Percentiles rank a stretch among this genome's conserved stretches.
phyloP scores from a whole-genome alignment of 257 asterid species.

The Capsicum baccatum region DNA sequence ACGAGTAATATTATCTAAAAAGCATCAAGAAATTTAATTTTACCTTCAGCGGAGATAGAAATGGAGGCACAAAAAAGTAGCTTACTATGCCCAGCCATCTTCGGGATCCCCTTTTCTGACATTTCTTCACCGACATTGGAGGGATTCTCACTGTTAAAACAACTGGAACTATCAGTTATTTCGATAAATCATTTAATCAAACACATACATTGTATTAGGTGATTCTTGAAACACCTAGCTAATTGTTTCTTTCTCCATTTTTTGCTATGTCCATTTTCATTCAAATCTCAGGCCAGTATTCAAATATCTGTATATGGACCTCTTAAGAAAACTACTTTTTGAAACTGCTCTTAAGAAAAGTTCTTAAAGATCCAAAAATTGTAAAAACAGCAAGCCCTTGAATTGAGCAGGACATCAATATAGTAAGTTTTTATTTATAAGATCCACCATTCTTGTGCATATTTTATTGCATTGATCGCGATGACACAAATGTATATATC shows the following conservation, averaged over 20 bases:
- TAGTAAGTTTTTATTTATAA: background rate
- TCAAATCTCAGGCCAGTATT: background rate
- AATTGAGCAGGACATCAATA: background rate
- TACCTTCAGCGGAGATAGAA: constrained; percentile 32
- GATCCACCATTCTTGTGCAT: constrained; percentile 5
- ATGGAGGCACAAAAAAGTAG: constrained; percentile 34
- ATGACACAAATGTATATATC: background rate
- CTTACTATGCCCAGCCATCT: constrained; percentile 23
- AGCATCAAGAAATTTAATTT: background rate
- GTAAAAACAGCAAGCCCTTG: background rate
- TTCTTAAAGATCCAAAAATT: background rate
- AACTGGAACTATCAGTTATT: background rate
- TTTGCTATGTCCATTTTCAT: background rate
- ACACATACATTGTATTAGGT: background rate
- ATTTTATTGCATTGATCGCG: background rate
- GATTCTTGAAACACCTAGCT: constrained; percentile 10
- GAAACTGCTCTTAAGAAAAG: background rate
- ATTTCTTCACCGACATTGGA: constrained; percentile 26
- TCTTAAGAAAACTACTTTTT: background rate
- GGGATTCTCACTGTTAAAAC: constrained; percentile 26
- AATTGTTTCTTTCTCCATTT: background rate
- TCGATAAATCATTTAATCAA: background rate
- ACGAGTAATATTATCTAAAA: constrained; percentile 6
- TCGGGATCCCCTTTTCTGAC: background rate
- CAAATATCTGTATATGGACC: background rate